A percentile compares a stretch with the other conserved stretches of the same genome.
These are phyloP conservation scores for Salvia miltiorrhiza DNA, from an alignment of 257 asterid species.

Conservation along the genomic window DNA sequence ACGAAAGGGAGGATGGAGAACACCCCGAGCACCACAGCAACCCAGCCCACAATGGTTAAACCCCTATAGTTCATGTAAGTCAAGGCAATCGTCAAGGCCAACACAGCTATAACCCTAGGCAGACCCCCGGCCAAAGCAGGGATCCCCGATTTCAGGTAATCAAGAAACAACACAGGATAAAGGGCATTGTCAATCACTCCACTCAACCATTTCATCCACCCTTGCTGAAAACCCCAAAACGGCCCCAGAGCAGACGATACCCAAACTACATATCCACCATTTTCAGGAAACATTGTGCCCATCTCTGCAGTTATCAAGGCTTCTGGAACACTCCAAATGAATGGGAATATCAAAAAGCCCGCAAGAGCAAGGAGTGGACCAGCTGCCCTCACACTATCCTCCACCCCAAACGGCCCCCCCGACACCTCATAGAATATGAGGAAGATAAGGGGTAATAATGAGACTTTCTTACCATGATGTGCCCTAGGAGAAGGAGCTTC, in stretches of 20 bases:
- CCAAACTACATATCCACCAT: slow-evolving; percentile 66
- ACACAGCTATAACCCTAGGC: slow-evolving; percentile 40
- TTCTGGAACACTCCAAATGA: slow-evolving; percentile 61
- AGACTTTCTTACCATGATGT: slow-evolving; percentile 33
- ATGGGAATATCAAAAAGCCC: slow-evolving; percentile 46
- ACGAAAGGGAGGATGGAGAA: slow-evolving; percentile 52
- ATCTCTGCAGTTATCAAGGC: slow-evolving; percentile 62
- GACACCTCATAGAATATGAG: slow-evolving; percentile 61
- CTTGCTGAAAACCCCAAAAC: slow-evolving; percentile 67
- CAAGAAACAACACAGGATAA: slow-evolving; percentile 51
- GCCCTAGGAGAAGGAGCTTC: slow-evolving; percentile 33
- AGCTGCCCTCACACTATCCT: slow-evolving; percentile 52
- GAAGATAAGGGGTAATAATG: slow-evolving; percentile 44
- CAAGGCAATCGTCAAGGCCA: slow-evolving; percentile 37
- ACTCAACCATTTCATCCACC: slow-evolving; percentile 69
- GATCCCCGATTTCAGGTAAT: slow-evolving; percentile 50
- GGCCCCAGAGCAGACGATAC: slow-evolving; percentile 60
- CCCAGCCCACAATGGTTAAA: slow-evolving; percentile 59
- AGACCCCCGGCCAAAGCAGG: slow-evolving; percentile 49
- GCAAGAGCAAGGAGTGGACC: slow-evolving; percentile 57
- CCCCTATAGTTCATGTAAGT: slow-evolving; percentile 63
- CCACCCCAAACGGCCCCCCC: slow-evolving; percentile 57
- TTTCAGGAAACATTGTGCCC: slow-evolving; percentile 68
- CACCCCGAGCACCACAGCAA: slow-evolving; percentile 49
- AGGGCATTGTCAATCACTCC: slow-evolving; percentile 62